Evolutionary conservation across 306 rosid genomes (phyloP), one percentile per base, ranked within the genome.

Genomic region (Prunus dulcis): DNA sequence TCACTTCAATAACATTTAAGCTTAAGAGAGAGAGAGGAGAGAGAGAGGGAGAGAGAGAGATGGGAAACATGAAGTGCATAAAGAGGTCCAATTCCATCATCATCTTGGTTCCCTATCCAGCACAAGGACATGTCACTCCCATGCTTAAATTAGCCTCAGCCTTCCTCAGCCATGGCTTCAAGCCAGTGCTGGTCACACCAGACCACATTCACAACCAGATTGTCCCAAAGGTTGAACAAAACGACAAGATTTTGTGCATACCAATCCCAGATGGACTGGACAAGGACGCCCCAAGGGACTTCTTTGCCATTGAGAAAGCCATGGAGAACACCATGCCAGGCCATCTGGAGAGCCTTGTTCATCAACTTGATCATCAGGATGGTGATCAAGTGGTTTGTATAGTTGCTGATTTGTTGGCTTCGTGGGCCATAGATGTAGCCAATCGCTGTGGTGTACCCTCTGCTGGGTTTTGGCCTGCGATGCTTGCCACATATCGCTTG

Each of bases 381-480:
- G 89, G 72, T 10, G 78, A 25, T 1, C 85, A 64, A 15, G 81
- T 17, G 0, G 84, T 70, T 1, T 90, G 94, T 70, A 27, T 87
- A 79, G 92, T 94, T 27, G 88, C 84, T 41, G 98, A 94, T 65
- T 80, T 94, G 72, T 69, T 94, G 77, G 97, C 95, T 2, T 94
- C 98, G 0, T 89, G 93, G 82, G 97, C 96, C 27, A 84, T 94
- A 17, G 64, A 85, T 63, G 94, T 92, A 1, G 93, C 86, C 13
- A 3, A 49, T 11, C 76, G 63, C 4, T 79, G 83, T 46, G 80
- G 77, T 2, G 38, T 92, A 50, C 58, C 84, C 0, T 78, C 55
- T 3, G 96, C 89, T 12, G 98, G 97, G 7, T 94, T 90, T 75
- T 94, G 97, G 98, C 96, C 98, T 23, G 97, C 84, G 82, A 92